Conservation (phyloP, 116 monocot genomes). For the Iris pallida region DNA sequence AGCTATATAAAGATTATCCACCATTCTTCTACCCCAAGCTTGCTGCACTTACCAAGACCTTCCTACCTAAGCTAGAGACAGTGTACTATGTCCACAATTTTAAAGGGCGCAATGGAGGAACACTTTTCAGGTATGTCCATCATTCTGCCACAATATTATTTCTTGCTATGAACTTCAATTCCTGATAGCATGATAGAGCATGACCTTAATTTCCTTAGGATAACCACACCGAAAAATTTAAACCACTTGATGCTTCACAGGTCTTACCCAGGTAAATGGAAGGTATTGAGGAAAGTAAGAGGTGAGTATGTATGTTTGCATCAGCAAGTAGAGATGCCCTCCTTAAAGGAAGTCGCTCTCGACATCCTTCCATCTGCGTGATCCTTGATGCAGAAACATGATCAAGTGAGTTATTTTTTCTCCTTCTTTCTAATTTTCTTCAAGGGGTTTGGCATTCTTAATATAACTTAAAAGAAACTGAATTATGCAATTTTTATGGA, state of each 20-base stretch:
- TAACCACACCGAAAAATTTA: too few species aligned
- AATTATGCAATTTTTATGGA: too few species aligned
- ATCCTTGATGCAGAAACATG: neutral
- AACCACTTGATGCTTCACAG: conserved; percentile 22
- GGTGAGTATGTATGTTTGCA: conserved; percentile 58
- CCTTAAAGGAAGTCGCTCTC: conserved; percentile 87
- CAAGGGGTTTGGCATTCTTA: too few species aligned
- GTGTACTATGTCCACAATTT: conserved; percentile 95
- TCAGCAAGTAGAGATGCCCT: conserved; percentile 83
- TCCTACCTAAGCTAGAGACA: conserved; percentile 85
- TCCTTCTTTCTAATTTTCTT: too few species aligned
- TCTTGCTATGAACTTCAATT: too few species aligned
- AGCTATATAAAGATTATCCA: conserved; percentile 67
- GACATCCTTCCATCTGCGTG: conserved; percentile 70
- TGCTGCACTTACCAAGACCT: conserved; percentile 62
- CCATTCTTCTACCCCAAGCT: conserved; percentile 96
- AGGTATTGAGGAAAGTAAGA: conserved; percentile 60
- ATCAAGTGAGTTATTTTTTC: too few species aligned
- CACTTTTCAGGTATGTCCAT: conserved; percentile 62
- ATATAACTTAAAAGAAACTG: too few species aligned
- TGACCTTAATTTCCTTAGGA: too few species aligned
- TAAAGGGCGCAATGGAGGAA: conserved; percentile 91
- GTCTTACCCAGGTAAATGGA: conserved; percentile 88
- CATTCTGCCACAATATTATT: too few species aligned
- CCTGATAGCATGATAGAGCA: too few species aligned